Base-by-base conservation (phyloP, 495 filamentous ascomycete species). In the Trichoderma orchidacearum region DNA sequence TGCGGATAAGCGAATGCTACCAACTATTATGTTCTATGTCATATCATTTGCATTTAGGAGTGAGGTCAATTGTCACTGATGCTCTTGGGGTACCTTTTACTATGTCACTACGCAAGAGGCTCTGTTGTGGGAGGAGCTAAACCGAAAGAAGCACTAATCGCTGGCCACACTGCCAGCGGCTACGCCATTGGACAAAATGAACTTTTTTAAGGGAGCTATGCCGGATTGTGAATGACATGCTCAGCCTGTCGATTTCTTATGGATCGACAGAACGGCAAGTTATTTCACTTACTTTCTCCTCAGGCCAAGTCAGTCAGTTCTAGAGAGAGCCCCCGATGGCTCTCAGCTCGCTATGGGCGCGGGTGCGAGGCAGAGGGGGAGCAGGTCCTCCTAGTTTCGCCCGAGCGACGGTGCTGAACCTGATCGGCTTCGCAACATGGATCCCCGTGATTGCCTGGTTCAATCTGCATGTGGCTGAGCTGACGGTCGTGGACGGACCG, bases 401-500 rank as follows among this genome's bases (percentile, higher is more conserved):
- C 48, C 64, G 70, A 18, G 66, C 66, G 51, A 68, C 75, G 58
- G 63, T 67, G 32, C 68, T 67, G 61, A 70, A 70, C 30, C 70
- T 82, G 38, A 69, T 84, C 61, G 65, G 75, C 56, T 71, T 82
- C 58, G 74, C 75, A 28, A 80, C 83, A 30, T 75, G 83, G 68
- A 61, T 87, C 28, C 85, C 85, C 1, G 78, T 85, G 28, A 65
- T 79, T 25, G 74, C 84, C 41, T 84, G 81, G 70, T 79, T 88
- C 70, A 80, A 82, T 52, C 72, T 76, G 50, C 73, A 85, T 61
- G 72, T 88, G 53, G 73, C 77, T 51, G 74, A 84, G 58, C 59
- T 85, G 28, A 81, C 82, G 61, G 75, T 75, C 70, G 81, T 90
- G 60, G 72, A 69, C 28, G 87, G 87, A 3, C 72, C 80, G 21